These are phyloP conservation scores for Teunomyces panamensis DNA, from an alignment of 805 yeast genomes.

Conservation along the genomic window DNA sequence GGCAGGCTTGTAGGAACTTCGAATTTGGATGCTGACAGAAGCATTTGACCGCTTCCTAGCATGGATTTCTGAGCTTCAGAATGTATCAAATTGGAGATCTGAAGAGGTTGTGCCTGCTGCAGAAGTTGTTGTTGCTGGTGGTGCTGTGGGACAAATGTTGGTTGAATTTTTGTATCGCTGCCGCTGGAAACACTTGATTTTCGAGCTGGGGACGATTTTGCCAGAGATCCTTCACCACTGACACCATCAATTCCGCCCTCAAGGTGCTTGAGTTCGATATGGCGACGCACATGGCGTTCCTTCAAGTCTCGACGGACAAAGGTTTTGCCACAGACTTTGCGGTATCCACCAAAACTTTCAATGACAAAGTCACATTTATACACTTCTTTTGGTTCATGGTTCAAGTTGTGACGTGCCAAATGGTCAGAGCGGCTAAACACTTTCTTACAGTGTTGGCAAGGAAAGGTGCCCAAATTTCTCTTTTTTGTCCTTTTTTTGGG, in stretches of 20 bases:
- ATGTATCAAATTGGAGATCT: conserved; percentile 14
- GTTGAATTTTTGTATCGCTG: not conserved
- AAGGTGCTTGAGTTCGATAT: conserved; percentile 12
- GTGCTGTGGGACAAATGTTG: not conserved
- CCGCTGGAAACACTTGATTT: not conserved
- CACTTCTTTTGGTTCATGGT: conserved; percentile 54
- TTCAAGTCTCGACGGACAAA: conserved; percentile 62
- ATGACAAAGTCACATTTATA: conserved; percentile 52
- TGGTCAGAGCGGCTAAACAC: conserved; percentile 62
- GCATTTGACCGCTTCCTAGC: not conserved
- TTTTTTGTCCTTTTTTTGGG: conserved; percentile 16
- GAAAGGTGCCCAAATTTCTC: conserved; percentile 29
- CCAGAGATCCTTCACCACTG: not conserved
- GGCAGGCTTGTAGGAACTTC: not conserved
- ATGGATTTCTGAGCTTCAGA: conserved; percentile 3
- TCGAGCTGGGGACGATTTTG: not conserved
- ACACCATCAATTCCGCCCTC: not conserved
- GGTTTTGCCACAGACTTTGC: conserved; percentile 52
- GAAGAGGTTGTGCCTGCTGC: conserved; percentile 2
- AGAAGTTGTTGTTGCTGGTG: not conserved
- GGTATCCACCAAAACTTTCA: conserved; percentile 37
- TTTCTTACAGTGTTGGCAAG: conserved; percentile 47
- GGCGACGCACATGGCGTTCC: conserved; percentile 37
- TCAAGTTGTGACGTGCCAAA: conserved; percentile 59
- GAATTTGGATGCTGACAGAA: not conserved